These are phyloP conservation scores for Eudorina sp. DNA, from an alignment of 139 green algal genomes.

Conservation along the genomic window DNA sequence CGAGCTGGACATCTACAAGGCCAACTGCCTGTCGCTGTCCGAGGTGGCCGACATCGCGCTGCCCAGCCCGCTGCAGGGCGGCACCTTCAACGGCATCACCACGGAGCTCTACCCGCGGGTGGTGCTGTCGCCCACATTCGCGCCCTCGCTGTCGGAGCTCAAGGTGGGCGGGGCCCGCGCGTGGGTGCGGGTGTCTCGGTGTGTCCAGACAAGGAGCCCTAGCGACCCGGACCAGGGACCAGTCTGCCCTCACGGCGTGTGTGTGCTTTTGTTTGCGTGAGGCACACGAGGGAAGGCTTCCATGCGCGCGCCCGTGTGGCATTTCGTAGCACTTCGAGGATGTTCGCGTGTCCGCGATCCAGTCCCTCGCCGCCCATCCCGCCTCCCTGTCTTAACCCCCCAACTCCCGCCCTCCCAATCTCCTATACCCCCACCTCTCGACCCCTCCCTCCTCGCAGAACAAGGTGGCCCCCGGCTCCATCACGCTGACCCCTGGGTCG, in stretches of 20 bases:
- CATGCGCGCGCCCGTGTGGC: too few relatives aligned
- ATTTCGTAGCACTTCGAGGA: too few relatives aligned
- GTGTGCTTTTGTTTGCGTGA: too few relatives aligned
- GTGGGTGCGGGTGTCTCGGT: neutral
- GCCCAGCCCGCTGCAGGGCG: slow-evolving; percentile 15
- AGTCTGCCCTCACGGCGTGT: too few relatives aligned
- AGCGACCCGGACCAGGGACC: too few relatives aligned
- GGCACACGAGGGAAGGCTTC: too few relatives aligned
- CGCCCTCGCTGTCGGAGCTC: slow-evolving; percentile 78
- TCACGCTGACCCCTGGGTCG: slow-evolving; percentile 65
- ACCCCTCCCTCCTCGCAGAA: slow-evolving; percentile 35
- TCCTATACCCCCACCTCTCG: neutral
- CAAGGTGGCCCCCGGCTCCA: slow-evolving; percentile 58
- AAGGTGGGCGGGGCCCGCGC: slow-evolving; percentile 57
- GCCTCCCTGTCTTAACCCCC: too few relatives aligned
- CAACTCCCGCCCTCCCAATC: too few relatives aligned
- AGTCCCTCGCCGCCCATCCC: too few relatives aligned
- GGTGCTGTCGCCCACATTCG: slow-evolving; percentile 85
- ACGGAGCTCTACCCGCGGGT: slow-evolving; percentile 84
- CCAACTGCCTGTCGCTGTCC: slow-evolving; percentile 61
- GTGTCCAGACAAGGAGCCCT: too few relatives aligned
- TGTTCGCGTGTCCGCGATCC: too few relatives aligned
- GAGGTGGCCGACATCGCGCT: slow-evolving; percentile 52
- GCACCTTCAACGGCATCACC: slow-evolving; percentile 71
- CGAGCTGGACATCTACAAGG: slow-evolving; percentile 72